Percentiles rank a stretch among this genome's conserved stretches.
Evolutionary conservation across 2,329 filamentous ascomycete species (phyloP).

Genomic region (Alternaria infectoria): DNA sequence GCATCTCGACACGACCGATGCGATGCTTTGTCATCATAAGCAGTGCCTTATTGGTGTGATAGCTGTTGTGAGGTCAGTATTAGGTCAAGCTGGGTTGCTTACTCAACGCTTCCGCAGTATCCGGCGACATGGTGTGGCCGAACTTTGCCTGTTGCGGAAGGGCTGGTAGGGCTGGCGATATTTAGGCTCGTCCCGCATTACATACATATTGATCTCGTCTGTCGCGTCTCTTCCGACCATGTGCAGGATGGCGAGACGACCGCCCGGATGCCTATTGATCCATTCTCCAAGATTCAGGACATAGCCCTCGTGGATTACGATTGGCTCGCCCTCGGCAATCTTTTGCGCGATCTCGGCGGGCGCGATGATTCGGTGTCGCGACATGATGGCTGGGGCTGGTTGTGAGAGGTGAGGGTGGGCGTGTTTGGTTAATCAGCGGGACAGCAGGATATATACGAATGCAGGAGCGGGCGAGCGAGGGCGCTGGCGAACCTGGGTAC

Average conservation of each 20-base stretch:
- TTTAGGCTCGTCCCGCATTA: constrained; percentile 4
- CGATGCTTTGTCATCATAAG: constrained; percentile 66
- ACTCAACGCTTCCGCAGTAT: constrained; percentile 15
- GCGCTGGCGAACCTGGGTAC: constrained; percentile 2
- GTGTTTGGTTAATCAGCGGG: constrained; percentile 2
- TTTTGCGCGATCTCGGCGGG: constrained; percentile 57
- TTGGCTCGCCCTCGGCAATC: constrained; percentile 62
- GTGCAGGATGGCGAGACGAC: constrained; percentile 64
- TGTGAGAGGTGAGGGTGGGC: constrained; percentile 4
- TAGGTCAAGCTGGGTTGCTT: constrained; percentile 22
- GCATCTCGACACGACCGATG: constrained; percentile 62
- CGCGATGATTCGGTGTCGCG: constrained; percentile 46
- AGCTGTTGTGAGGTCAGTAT: constrained; percentile 53
- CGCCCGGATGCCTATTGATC: constrained; percentile 66
- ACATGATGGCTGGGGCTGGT: constrained; percentile 20
- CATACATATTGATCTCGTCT: constrained; percentile 65
- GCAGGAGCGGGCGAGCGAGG: constrained; percentile 5
- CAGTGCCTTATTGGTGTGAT: constrained; percentile 62
- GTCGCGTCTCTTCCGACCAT: constrained; percentile 67
- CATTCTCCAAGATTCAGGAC: constrained; percentile 64
- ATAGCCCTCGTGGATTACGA: constrained; percentile 63
- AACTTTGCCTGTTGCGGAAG: constrained; percentile 12
- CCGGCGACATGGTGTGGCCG: constrained; percentile 5
- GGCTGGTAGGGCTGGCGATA: background rate
- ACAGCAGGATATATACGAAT: constrained; percentile 13